Conservation (phyloP, 495 filamentous ascomycete species). For the Penicillium fimorum region DNA sequence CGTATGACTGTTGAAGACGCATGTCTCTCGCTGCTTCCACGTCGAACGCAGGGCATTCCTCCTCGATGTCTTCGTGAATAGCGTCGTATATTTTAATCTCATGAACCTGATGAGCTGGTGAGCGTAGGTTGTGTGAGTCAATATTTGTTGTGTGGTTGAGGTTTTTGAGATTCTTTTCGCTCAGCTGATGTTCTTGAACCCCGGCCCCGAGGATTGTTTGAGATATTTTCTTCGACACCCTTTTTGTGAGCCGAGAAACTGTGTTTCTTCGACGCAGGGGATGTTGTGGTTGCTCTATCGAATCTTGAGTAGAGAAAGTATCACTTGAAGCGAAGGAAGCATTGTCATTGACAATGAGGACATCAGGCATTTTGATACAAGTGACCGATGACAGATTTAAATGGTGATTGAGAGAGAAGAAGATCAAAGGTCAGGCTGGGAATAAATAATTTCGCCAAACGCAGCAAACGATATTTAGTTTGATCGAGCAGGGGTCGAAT, state of each 20-base stretch:
- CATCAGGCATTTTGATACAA: conserved; percentile 13
- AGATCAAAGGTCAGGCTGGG: not conserved
- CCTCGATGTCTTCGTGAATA: conserved; percentile 9
- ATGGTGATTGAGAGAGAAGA: not conserved
- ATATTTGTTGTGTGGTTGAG: conserved; percentile 2
- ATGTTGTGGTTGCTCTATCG: not conserved
- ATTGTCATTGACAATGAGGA: conserved; percentile 16
- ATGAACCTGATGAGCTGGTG: not conserved
- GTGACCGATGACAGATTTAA: not conserved
- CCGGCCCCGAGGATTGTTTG: conserved; percentile 7
- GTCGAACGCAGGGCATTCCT: not conserved
- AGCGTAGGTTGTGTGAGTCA: not conserved
- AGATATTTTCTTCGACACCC: conserved; percentile 25
- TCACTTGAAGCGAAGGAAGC: conserved; percentile 14
- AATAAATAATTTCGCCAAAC: conserved; percentile 3
- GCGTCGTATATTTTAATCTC: not conserved
- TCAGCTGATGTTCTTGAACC: conserved; percentile 9
- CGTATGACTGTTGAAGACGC: conserved; percentile 21
- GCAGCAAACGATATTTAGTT: not conserved
- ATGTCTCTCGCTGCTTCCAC: conserved; percentile 12
- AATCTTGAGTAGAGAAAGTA: conserved; percentile 20
- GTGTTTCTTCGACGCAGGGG: conserved; percentile 19
- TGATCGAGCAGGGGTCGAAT: not conserved
- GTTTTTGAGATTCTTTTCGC: conserved; percentile 19
- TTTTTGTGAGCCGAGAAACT: conserved; percentile 18